phyloP scores from a whole-genome alignment of 2,329 filamentous ascomycete genomes.

The Sarocladiaceae sp. region DNA sequence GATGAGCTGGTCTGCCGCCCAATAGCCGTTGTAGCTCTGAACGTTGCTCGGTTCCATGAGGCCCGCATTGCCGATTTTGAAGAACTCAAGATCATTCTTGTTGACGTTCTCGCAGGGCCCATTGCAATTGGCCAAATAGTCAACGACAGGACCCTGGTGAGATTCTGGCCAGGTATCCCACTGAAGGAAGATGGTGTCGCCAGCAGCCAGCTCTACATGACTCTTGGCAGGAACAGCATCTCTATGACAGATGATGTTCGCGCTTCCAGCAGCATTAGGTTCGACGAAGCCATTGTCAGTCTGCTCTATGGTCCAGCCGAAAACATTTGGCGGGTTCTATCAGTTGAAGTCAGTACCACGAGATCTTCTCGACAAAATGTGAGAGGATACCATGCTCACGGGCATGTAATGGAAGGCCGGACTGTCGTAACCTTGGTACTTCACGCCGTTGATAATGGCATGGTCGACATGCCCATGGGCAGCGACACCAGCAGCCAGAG shows the following conservation, averaged over 20 bases:
- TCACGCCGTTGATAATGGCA: constrained; percentile 21
- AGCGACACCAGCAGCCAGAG: constrained; percentile 20
- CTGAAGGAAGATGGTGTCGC: constrained; percentile 30
- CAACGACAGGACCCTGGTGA: constrained; percentile 50
- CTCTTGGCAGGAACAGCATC: constrained; percentile 28
- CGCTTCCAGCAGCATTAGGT: constrained; percentile 27
- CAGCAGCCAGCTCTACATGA: constrained; percentile 30
- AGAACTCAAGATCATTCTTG: constrained; percentile 48
- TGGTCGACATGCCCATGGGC: constrained; percentile 24
- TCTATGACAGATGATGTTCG: constrained; percentile 41
- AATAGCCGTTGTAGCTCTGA: constrained; percentile 30
- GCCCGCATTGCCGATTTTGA: constrained; percentile 58
- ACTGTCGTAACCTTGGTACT: constrained; percentile 19
- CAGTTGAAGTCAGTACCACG: too few species aligned
- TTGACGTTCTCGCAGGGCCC: constrained; percentile 49
- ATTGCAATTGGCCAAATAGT: constrained; percentile 56
- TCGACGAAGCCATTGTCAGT: constrained; percentile 45
- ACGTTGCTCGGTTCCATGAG: constrained; percentile 23
- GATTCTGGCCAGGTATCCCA: constrained; percentile 35
- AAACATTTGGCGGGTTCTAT: constrained; percentile 15
- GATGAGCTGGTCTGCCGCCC: constrained; percentile 52
- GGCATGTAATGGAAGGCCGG: not conserved
- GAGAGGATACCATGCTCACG: not conserved
- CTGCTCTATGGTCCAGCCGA: constrained; percentile 33
- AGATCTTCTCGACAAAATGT: not conserved